Percentiles rank a stretch among this genome's conserved stretches.
phyloP scores from a whole-genome alignment of 106 monocot genomes.

The Xerophyta viscosa region DNA sequence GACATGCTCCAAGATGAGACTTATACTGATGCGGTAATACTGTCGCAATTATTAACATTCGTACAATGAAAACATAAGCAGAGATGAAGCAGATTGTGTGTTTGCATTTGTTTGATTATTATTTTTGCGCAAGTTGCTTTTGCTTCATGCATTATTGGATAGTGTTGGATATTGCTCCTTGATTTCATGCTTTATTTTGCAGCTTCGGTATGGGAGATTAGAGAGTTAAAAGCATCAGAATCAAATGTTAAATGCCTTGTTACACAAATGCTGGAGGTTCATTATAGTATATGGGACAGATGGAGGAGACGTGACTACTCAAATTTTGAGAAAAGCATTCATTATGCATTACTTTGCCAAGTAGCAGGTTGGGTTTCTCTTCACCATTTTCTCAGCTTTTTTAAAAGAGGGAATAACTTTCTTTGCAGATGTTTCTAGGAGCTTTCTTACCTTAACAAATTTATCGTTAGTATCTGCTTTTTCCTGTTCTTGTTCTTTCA shows the following conservation, averaged over 20 bases:
- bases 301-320: slow-evolving; percentile 40
- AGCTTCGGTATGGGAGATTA: slow-evolving; percentile 96
- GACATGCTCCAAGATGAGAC: too few species aligned
- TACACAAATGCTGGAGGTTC: slow-evolving; percentile 71
- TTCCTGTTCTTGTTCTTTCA: slow-evolving; percentile 2
- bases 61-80: too few species aligned
- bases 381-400: neutral
- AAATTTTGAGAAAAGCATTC: slow-evolving; percentile 63
- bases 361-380: slow-evolving; percentile 56
- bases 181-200: slow-evolving; percentile 9
- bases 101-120: too few species aligned
- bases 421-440: neutral
- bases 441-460: neutral
- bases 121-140: too few species aligned
- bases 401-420: neutral
- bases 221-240: slow-evolving; percentile 33
- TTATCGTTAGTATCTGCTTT: neutral
- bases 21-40: too few species aligned
- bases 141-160: too few species aligned
- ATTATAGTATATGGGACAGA: slow-evolving; percentile 54
- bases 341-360: slow-evolving; percentile 80
- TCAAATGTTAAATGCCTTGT: slow-evolving; percentile 64
- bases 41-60: too few species aligned
- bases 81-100: too few species aligned
- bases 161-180: neutral